phyloP scores from a whole-genome alignment of 805 yeast species.

The Ogataea thermomethanolica region DNA sequence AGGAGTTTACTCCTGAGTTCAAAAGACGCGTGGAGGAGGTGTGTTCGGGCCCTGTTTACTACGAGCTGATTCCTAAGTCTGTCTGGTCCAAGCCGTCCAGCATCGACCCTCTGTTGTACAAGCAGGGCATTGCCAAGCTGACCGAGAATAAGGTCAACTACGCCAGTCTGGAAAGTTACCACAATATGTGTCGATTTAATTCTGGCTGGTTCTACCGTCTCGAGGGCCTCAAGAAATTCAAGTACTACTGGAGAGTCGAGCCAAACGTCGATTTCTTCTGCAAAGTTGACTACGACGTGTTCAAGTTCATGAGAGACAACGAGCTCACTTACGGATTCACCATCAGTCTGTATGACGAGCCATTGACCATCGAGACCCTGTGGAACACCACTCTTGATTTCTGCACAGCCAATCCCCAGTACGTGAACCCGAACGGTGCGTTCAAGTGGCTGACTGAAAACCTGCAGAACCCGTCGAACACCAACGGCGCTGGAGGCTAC shows the following conservation, averaged over 20 bases:
- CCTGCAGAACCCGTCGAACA: slow-evolving; percentile 52
- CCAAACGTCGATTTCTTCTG: slow-evolving; percentile 74
- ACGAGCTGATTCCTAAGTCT: slow-evolving; percentile 34
- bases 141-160: slow-evolving; percentile 55
- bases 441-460: slow-evolving; percentile 72
- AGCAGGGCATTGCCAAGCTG: slow-evolving; percentile 20
- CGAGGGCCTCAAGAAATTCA: slow-evolving; percentile 60
- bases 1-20: slow-evolving; percentile 58
- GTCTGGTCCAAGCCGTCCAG: slow-evolving; percentile 60
- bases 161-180: slow-evolving; percentile 71
- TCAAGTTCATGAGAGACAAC: slow-evolving; percentile 76
- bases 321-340: slow-evolving; percentile 74
- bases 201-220: slow-evolving; percentile 82
- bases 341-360: slow-evolving; percentile 63
- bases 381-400: slow-evolving; percentile 74
- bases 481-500: slow-evolving; percentile 47
- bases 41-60: slow-evolving; percentile 30
- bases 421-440: slow-evolving; percentile 57
- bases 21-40: slow-evolving; percentile 40
- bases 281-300: slow-evolving; percentile 75
- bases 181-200: slow-evolving; percentile 89
- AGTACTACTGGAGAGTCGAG: slow-evolving; percentile 93
- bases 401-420: slow-evolving; percentile 54
- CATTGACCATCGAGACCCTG: slow-evolving; percentile 63
- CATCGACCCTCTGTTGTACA: slow-evolving; percentile 42